Conservation (phyloP, 2,329 filamentous ascomycete genomes). For the Botrytis pseudocinerea region DNA sequence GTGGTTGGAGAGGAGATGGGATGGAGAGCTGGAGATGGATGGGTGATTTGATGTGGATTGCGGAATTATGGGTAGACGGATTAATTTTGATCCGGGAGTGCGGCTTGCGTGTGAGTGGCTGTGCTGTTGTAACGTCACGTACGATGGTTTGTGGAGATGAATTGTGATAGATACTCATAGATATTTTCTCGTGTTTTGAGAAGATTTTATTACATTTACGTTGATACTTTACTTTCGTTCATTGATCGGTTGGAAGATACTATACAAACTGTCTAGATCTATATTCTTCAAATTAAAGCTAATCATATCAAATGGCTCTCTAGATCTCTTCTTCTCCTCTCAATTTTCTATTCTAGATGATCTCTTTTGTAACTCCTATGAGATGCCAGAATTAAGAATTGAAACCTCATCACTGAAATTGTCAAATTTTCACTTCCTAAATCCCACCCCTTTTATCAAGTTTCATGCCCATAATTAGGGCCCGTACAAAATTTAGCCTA, state of each 20-base stretch:
- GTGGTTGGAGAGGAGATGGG: neutral
- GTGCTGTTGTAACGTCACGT: neutral
- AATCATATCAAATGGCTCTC: rapidly evolving
- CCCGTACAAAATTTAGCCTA: too few relatives aligned
- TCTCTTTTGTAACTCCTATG: too few relatives aligned
- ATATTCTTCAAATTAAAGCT: neutral
- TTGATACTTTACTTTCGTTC: neutral
- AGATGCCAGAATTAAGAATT: neutral
- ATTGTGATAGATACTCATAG: neutral
- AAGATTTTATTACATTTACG: neutral
- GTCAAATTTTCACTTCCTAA: neutral
- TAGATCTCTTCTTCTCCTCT: neutral
- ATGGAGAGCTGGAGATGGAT: neutral
- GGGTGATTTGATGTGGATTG: neutral
- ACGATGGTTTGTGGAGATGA: neutral
- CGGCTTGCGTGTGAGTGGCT: neutral
- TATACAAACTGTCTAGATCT: neutral
- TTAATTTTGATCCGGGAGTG: neutral
- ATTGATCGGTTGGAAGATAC: neutral
- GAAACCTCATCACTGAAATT: neutral
- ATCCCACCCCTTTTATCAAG: neutral
- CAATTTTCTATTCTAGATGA: neutral
- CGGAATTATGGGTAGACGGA: neutral
- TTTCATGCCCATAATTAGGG: too few relatives aligned
- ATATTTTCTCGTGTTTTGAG: neutral